A percentile compares a stretch with the other conserved stretches of the same genome.
Evolutionary conservation across 176 grass and related monocot species (phyloP).

Genomic region (Canna indica): DNA sequence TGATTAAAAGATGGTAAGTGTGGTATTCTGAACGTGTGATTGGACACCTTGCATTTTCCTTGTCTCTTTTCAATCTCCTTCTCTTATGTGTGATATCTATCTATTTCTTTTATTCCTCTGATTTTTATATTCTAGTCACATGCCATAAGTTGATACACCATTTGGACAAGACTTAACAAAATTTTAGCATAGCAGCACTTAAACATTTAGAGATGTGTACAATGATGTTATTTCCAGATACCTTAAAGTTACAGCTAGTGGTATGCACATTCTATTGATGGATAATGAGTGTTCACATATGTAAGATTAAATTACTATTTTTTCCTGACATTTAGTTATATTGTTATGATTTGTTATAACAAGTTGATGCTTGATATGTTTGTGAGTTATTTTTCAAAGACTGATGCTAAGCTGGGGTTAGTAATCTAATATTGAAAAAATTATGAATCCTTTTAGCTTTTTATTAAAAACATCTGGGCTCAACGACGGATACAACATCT

Average conservation of each 20-base stretch:
- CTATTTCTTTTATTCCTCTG: not conserved
- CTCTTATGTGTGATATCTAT: not conserved
- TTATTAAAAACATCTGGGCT: too few species aligned
- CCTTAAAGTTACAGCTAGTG: not conserved
- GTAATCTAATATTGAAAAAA: not conserved
- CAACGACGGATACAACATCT: not conserved
- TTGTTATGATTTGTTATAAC: not conserved
- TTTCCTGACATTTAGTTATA: not conserved
- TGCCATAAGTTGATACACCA: not conserved
- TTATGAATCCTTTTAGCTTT: too few species aligned
- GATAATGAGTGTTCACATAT: not conserved
- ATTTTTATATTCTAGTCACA: not conserved
- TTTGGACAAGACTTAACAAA: not conserved
- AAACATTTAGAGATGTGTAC: not conserved
- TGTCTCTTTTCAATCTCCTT: not conserved
- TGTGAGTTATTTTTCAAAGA: not conserved
- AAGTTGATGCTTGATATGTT: not conserved
- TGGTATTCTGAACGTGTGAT: not conserved
- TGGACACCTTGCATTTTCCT: not conserved
- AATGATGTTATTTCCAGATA: not conserved
- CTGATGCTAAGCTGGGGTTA: not conserved
- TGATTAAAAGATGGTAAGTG: not conserved
- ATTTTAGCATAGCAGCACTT: not conserved
- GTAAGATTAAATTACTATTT: not conserved
- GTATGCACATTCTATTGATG: not conserved